Evolutionary conservation across 345 rosid species (phyloP), one percentile per base, ranked within the genome.

Genomic region (Physaria fendleri): DNA sequence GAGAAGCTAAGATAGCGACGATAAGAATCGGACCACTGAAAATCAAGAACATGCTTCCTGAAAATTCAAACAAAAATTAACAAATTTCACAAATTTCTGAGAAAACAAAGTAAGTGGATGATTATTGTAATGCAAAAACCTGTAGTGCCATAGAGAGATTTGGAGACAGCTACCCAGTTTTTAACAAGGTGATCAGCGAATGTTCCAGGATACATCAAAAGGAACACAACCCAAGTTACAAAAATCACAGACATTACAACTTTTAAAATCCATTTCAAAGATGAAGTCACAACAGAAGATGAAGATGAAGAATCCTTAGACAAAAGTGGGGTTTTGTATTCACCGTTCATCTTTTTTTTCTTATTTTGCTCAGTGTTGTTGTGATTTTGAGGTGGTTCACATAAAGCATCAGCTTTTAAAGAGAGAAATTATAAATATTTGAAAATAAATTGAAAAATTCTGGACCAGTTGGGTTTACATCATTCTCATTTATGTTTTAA

Each of bases 31-130:
- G 98, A 18, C 78, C 89, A 46, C 95, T 84, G 58, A 79, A 74
- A 6, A 56, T 17, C 66, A 88, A 18, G 72, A 91, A 88, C 14
- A 77, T 6, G 76, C 87, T 85, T 39, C 92, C 98, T 91, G 80
- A 60, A n/a, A 44, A 47, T 62, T 44, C 0, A n/a, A 22, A 44
- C n/a, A 11, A 11, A n/a, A n/a, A n/a, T n/a, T n/a, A n/a, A n/a
- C n/a, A n/a, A n/a, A n/a, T 18, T 10, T 25, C 9, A 28, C 2
- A 28, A 2, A 1, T 9, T 1, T 22, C 9, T 21, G 43, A 34
- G 23, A 60, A 39, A 59, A 30, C 28, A 6, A 49, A 42, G 60
- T 9, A 23, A 49, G 10, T 50, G n/a, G 6, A 50, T 50, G 38
- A 4, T 41, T 50, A 11, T 15, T 14, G 10, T n/a, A 56, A n/a